A percentile compares a stretch with the other conserved stretches of the same genome.
Evolutionary conservation across 495 filamentous ascomycete genomes (phyloP).

Genomic region (Aspergillus cristatus): DNA sequence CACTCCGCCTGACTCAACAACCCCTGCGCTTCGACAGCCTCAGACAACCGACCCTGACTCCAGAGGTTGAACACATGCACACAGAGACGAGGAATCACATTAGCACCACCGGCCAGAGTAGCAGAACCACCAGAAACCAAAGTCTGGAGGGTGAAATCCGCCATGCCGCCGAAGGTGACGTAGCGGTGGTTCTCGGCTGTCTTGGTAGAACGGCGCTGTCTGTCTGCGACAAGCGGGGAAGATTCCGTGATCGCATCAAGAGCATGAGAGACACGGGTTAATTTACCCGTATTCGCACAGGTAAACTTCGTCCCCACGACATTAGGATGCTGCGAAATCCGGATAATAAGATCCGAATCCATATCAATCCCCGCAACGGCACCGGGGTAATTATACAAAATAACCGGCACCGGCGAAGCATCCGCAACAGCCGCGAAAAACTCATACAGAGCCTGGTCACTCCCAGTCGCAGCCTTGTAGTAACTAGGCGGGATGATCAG

Average conservation of each 20-base stretch:
- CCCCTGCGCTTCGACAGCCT: slow-evolving; percentile 66
- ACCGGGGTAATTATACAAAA: slow-evolving; percentile 87
- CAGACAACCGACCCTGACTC: slow-evolving; percentile 58
- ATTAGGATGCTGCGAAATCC: slow-evolving; percentile 71
- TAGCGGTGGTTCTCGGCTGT: slow-evolving; percentile 47
- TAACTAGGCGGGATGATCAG: slow-evolving; percentile 76
- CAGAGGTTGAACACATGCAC: slow-evolving; percentile 77
- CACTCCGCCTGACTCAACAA: slow-evolving; percentile 68
- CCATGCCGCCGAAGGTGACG: slow-evolving; percentile 83
- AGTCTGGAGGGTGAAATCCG: slow-evolving; percentile 80
- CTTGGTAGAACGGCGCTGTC: slow-evolving; percentile 21
- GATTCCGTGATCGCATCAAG: slow-evolving; percentile 60
- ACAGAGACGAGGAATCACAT: slow-evolving; percentile 75
- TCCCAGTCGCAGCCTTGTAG: slow-evolving; percentile 65
- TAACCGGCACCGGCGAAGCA: slow-evolving; percentile 62
- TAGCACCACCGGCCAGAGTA: slow-evolving; percentile 80
- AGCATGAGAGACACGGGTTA: slow-evolving; percentile 72
- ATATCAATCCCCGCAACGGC: slow-evolving; percentile 88
- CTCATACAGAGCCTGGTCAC: slow-evolving; percentile 65
- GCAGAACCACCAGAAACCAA: slow-evolving; percentile 70
- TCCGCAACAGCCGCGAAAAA: slow-evolving; percentile 74
- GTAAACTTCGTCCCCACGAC: slow-evolving; percentile 88
- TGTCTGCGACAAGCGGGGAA: slow-evolving; percentile 27
- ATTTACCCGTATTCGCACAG: slow-evolving; percentile 81
- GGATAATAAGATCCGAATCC: slow-evolving; percentile 81